These are phyloP conservation scores for Escovopsis sp. DNA, from an alignment of 2,329 filamentous ascomycete genomes.

Conservation along the genomic window DNA sequence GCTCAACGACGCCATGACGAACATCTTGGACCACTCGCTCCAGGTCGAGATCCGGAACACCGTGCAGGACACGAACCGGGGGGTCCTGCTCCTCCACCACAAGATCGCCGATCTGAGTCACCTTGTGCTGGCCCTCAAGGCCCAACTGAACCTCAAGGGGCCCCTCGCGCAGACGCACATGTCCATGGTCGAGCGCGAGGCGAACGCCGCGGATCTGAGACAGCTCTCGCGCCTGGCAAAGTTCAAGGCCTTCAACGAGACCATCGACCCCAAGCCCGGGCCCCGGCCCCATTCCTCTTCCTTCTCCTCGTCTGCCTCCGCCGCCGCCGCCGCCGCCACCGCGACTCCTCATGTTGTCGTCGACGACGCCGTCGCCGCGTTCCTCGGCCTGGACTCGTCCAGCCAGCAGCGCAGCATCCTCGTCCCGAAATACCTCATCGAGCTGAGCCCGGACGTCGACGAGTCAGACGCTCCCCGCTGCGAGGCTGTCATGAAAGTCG, in stretches of 20 bases:
- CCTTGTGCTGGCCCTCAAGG: slow-evolving; percentile 29
- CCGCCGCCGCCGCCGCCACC: too few species aligned
- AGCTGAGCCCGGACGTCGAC: slow-evolving; percentile 17
- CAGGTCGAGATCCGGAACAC: slow-evolving; percentile 32
- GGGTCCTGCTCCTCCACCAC: slow-evolving; percentile 30
- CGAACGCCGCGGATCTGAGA: slow-evolving; percentile 24
- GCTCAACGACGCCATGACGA: slow-evolving; percentile 32
- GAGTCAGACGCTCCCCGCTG: slow-evolving; percentile 21
- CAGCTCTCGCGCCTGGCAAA: slow-evolving; percentile 29
- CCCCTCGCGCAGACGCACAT: slow-evolving; percentile 12
- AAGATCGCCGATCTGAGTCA: slow-evolving; percentile 29
- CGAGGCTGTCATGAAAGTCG: slow-evolving; percentile 21
- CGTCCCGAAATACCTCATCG: slow-evolving; percentile 19
- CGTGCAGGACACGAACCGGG: slow-evolving; percentile 31
- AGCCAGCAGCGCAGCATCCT: slow-evolving; percentile 17
- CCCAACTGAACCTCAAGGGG: slow-evolving; percentile 22
- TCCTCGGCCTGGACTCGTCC: slow-evolving; percentile 23
- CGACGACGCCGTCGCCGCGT: slow-evolving; percentile 22
- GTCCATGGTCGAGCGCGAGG: slow-evolving; percentile 20
- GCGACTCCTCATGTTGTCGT: slow-evolving; percentile 12
- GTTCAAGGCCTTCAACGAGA: slow-evolving; percentile 36
- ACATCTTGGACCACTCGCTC: slow-evolving; percentile 29
- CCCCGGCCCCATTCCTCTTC: too few species aligned
- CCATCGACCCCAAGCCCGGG: slow-evolving; percentile 21
- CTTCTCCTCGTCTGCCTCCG: too few species aligned